Base-by-base conservation (phyloP, 2,329 filamentous ascomycete genomes). In the Fusarium sp. region DNA sequence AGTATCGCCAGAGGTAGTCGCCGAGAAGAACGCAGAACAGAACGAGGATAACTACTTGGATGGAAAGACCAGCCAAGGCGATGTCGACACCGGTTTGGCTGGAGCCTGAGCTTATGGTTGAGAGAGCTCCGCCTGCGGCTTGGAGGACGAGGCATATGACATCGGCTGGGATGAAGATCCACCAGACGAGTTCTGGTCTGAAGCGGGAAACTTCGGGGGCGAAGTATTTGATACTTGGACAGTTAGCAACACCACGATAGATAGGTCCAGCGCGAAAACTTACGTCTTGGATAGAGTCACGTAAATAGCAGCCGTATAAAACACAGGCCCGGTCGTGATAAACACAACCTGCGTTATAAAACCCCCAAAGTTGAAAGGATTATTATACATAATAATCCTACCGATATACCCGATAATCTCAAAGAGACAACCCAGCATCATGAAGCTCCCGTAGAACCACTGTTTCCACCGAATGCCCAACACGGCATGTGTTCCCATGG, bases 381-480 rank as follows among this genome's bases (percentile, higher is more conserved):
- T 86, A 17, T 82, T 71, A 56, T 86, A 80, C 56, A 88, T 76
- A 50, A 87, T 74, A 21, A 90, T 78, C 8, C 89, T 82, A 1
- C 87, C 89, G 1, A 79, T 77, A 58, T 91, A 91, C 9, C 89
- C 89, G 15, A 89, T 72, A n/a, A 90, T 83, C 72, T 89, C 88
- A 46, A 83, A 78, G 1, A 84, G 42, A 64, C 84, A 87, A 5
- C 89, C 88, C 3, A 81, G 68, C 2, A 85, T 74, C 81, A 90
- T 86, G 54, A 79, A 81, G 11, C 68, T 64, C 75, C 80, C 80
- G 63, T 82, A 85, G 48, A 77, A 80, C 78, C 80, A 82, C 8
- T 76, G 77, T 45, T 73, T 77, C 78, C 79, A 82, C 14, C 76
- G 72, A 8, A 83, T 43, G 9, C 84, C 84, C 5, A 82, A 75